Percentiles rank a stretch among this genome's conserved stretches.
phyloP scores from a whole-genome alignment of 2,329 filamentous ascomycete species.

The Aspergillus floridensis region DNA sequence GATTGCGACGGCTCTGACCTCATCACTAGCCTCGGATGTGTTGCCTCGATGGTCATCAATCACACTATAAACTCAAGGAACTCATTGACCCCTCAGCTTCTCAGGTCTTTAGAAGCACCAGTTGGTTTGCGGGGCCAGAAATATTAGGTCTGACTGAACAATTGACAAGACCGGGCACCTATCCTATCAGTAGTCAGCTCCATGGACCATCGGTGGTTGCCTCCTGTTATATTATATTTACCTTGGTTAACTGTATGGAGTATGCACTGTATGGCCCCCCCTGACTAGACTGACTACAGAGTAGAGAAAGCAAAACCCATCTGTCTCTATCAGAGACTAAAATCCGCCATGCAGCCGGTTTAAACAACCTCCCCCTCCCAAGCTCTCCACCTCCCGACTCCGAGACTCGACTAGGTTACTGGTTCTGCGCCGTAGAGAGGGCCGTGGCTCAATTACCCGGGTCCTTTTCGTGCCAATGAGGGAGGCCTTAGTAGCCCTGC shows the following conservation, averaged over 20 bases:
- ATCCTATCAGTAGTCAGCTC: neutral
- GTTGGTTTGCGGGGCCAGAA: neutral
- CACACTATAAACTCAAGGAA: neutral
- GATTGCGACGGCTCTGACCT: neutral
- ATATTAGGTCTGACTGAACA: neutral
- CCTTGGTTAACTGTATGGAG: neutral
- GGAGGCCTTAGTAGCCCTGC: conserved; percentile 10
- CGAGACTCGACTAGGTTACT: conserved; percentile 19
- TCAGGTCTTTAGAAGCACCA: neutral
- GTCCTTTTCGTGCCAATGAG: conserved; percentile 16
- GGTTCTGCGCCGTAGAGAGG: conserved; percentile 1
- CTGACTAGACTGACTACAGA: neutral
- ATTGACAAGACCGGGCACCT: neutral
- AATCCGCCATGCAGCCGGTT: conserved; percentile 4
- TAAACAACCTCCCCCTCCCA: conserved; percentile 8
- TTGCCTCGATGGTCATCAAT: neutral
- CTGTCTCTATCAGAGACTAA: conserved; percentile 6
- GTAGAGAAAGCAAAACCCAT: neutral
- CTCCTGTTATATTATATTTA: neutral
- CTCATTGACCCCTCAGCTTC: neutral
- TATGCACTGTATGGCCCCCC: neutral
- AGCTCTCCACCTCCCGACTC: conserved; percentile 24
- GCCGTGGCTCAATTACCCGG: conserved; percentile 7
- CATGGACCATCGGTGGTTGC: neutral
- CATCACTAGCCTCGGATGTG: neutral